Percentiles rank a stretch among this genome's conserved stretches.
These are phyloP conservation scores for Fusarium mexicanum DNA, from an alignment of 2,329 filamentous ascomycete genomes.

Conservation along the genomic window DNA sequence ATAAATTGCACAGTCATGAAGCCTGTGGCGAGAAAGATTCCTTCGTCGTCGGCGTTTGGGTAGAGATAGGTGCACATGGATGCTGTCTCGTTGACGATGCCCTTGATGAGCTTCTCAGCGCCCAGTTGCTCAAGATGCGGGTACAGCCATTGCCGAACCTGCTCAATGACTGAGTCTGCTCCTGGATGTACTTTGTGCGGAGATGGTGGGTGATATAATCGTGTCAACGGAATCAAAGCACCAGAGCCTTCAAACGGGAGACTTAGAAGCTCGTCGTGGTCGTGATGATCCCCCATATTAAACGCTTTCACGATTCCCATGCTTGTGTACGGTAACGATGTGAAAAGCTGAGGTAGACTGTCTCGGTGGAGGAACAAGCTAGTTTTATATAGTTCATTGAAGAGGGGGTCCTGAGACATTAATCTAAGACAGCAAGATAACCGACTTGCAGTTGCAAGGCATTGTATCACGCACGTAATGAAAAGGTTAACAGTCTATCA, in stretches of 20 bases:
- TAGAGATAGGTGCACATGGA: background rate
- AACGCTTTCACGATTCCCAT: background rate
- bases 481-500: background rate
- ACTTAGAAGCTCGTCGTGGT: accelerated
- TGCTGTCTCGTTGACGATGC: background rate
- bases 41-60: background rate
- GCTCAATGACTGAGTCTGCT: background rate
- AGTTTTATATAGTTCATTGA: accelerated
- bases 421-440: background rate
- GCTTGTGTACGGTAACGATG: background rate
- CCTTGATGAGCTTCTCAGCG: background rate
- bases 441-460: background rate
- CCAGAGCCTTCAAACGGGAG: accelerated
- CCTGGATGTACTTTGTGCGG: background rate
- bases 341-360: background rate
- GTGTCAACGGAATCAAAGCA: accelerated
- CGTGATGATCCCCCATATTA: too few species aligned
- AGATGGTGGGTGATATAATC: background rate
- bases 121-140: background rate
- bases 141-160: background rate
- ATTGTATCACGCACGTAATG: background rate
- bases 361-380: background rate
- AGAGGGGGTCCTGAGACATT: background rate
- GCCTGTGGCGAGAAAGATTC: background rate
- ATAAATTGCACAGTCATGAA: background rate